Base-by-base conservation (phyloP, 2,329 filamentous ascomycete genomes). In the Knufia petricola region DNA sequence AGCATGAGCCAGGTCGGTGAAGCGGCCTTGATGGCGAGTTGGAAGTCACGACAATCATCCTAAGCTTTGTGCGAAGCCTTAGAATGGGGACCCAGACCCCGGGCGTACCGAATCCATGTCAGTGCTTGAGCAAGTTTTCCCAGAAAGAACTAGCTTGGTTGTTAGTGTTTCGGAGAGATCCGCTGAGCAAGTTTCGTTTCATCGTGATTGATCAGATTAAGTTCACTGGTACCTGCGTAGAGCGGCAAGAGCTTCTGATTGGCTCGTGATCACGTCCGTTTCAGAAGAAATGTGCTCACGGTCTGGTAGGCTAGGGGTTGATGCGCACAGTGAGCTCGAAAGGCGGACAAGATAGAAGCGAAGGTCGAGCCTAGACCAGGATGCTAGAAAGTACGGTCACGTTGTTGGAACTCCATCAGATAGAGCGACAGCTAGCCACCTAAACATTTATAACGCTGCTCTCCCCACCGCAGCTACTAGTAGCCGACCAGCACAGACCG, bases 111-210 rank as follows among this genome's bases (percentile, higher is more conserved):
- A 20, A 31, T 19, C 13, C 17, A 30, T 21, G 19, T 19, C 13
- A 7, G 21, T 21, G 28, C 19, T 37, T 47, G 44, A 47, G 44
- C 44, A 47, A 37, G 34, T 47, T 47, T 47, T 47, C 23, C 34
- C 23, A 15, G 3, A 38, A 28, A 9, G n/a, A n/a, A n/a, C 20
- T 46, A 46, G 43, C 43, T 13, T 37, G 2, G 21, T 24, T 30
- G 30, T 17, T 23, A 19, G 30, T n/a, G 12, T 3, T 17, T 37
- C 32, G n/a, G 34, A 26, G n/a, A 21, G 19, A 15, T 39, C 44
- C 44, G 32, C 44, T 47, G 44, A 47, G 44, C 44, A 47, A 26
- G 44, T 47, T 47, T 47, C 12, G 15, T 9, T 3, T 10, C 7
- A 13, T 3, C 23, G 13, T 28, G 12, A 47, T 26, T 47, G 32